phyloP scores from a whole-genome alignment of 805 yeast species.

The Huiozyma sinensis region DNA sequence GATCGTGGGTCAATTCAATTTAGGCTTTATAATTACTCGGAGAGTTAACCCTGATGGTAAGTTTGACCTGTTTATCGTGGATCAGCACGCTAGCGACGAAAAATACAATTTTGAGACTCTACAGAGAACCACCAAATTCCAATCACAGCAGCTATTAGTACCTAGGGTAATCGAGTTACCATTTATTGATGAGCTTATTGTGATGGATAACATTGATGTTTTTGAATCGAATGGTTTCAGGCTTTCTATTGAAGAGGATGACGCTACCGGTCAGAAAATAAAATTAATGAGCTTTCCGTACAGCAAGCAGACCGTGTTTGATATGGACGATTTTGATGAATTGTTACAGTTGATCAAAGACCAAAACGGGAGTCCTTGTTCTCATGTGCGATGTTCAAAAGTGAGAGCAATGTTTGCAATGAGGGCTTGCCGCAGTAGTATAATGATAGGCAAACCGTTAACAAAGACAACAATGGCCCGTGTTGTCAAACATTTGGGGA shows the following conservation, averaged over 20 bases:
- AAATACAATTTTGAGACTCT: constrained; percentile 78
- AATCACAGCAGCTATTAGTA: constrained; percentile 58
- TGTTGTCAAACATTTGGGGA: constrained; percentile 59
- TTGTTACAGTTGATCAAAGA: constrained; percentile 57
- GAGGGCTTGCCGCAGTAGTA: constrained; percentile 90
- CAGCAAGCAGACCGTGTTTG: constrained; percentile 61
- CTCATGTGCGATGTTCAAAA: constrained; percentile 51
- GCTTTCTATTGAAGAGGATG: constrained; percentile 39
- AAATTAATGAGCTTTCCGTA: constrained; percentile 56
- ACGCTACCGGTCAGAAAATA: constrained; percentile 47
- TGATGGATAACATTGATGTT: constrained; percentile 45
- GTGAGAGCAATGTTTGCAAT: constrained; percentile 79
- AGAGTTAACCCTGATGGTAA: constrained; percentile 25
- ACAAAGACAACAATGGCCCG: constrained; percentile 47
- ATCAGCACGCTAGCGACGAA: constrained; percentile 97
- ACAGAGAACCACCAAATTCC: constrained; percentile 44
- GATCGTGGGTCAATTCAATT: constrained; percentile 85
- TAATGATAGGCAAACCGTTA: constrained; percentile 83
- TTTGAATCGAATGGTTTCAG: constrained; percentile 74
- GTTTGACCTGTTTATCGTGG: constrained; percentile 70
- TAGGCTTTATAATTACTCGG: constrained; percentile 83
- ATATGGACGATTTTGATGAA: constrained; percentile 59
- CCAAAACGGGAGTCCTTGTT: constrained; percentile 34
- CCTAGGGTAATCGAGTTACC: constrained; percentile 52
- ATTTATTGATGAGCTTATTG: constrained; percentile 66